Conservation (phyloP, 805 yeast genomes). For the Kodamaea laetipori region DNA sequence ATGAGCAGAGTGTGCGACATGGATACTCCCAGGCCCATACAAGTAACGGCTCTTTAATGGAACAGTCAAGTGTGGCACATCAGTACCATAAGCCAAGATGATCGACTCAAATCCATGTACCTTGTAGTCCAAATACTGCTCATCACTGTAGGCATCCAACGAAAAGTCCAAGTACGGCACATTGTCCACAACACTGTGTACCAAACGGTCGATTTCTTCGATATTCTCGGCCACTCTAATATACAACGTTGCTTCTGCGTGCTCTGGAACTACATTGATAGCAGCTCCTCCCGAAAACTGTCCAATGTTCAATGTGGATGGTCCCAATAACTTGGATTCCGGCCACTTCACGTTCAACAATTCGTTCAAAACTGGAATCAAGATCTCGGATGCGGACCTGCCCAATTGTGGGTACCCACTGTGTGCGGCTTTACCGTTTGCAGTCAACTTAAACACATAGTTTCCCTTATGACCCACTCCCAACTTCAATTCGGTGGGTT, state of each 20-base stretch:
- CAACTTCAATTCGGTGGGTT: conserved; percentile 69
- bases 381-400: conserved; percentile 57
- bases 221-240: conserved; percentile 57
- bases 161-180: conserved; percentile 25
- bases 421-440: conserved; percentile 62
- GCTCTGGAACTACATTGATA: conserved; percentile 63
- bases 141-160: conserved; percentile 29
- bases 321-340: conserved; percentile 53
- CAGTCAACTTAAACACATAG: conserved; percentile 42
- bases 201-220: conserved; percentile 36
- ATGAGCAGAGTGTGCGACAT: conserved; percentile 59
- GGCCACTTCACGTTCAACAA: conserved; percentile 52
- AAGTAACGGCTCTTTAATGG: conserved; percentile 44
- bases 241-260: conserved; percentile 50
- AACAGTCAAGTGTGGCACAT: conserved; percentile 31
- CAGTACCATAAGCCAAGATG: conserved; percentile 53
- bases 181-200: conserved; percentile 36
- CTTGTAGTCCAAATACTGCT: conserved; percentile 54
- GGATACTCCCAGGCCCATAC: conserved; percentile 69
- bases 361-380: conserved; percentile 52
- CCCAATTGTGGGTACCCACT: conserved; percentile 75
- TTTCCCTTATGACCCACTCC: conserved; percentile 74
- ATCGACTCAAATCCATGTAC: conserved; percentile 65
- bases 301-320: conserved; percentile 65
- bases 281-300: conserved; percentile 63